Percentiles rank a stretch among this genome's conserved stretches.
These are phyloP conservation scores for Scheffersomyces amazonensis DNA, from an alignment of 805 yeast species.

Conservation along the genomic window DNA sequence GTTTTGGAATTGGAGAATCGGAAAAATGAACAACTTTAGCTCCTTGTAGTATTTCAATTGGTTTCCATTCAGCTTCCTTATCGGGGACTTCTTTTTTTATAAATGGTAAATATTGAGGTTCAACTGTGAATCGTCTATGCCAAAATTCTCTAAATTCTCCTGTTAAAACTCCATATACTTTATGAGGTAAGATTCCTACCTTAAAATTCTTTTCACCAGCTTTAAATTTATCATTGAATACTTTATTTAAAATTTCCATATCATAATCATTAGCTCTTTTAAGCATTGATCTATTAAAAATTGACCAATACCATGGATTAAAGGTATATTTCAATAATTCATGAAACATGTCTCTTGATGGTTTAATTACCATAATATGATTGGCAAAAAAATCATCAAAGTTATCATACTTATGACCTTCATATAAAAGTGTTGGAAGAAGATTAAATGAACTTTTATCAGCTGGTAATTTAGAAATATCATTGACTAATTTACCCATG, in stretches of 20 bases:
- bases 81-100: constrained; percentile 7
- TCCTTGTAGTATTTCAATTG: constrained; percentile 19
- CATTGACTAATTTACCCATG: constrained; percentile 11
- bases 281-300: constrained; percentile 14
- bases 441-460: constrained; percentile 7
- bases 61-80: constrained; percentile 32
- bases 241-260: constrained; percentile 50
- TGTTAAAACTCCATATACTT: constrained; percentile 47
- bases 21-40: constrained; percentile 58
- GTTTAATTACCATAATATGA: constrained; percentile 61
- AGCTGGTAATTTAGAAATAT: constrained; percentile 4
- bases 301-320: constrained; percentile 29
- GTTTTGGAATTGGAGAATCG: constrained; percentile 66
- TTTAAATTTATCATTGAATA: constrained; percentile 22
- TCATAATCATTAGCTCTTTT: constrained; percentile 43
- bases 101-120: constrained; percentile 42
- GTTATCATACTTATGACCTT: constrained; percentile 25
- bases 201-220: constrained; percentile 7
- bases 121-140: constrained; percentile 42
- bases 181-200: constrained; percentile 47
- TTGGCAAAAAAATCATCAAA: constrained; percentile 33
- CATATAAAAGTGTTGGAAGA: constrained; percentile 17
- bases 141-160: constrained; percentile 41
- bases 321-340: constrained; percentile 17
- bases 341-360: constrained; percentile 29